Base-by-base conservation (phyloP, 257 asterid species). In the Gardenia jasminoides region DNA sequence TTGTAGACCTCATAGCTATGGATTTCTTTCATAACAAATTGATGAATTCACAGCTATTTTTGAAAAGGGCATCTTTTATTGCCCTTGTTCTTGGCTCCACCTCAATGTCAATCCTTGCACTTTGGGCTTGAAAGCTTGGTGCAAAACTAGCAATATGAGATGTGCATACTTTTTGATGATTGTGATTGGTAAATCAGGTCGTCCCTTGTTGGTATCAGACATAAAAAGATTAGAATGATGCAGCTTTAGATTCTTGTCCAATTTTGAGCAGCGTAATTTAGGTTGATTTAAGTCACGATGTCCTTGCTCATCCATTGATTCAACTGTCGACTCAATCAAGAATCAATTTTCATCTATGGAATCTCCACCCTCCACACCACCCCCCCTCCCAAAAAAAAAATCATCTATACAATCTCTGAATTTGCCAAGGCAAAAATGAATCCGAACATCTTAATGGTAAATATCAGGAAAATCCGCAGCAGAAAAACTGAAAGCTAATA, bases 21-120 rank as follows among this genome's bases (percentile, higher is more conserved):
- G 87, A 86, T 80, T 86, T 86, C 81, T 86, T 86, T 22, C 89
- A 86, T 66, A 86, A 81, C 84, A 86, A 86, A 70, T 56, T 86
- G 82, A 83, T 83, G 89, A 80, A 74, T 62, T 76, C 87, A 22
- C 84, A 79, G 15, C 16, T 24, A 48, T 69, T 52, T 36, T 79
- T 86, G 84, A 86, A 86, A 79, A 83, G 74, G 80, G 71, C 77
- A 62, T 86, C 89, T 76, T 86, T 86, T 62, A 30, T 81, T 61
- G 87, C 85, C 81, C 87, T 86, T 62, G 72, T 78, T 62, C 85
- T 86, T 72, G 89, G 89, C 48, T 86, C 89, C 46, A 79, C 81
- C 26, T 81, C 89, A 3, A 86, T 86, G 87, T 86, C 89, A 24
- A 81, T 86, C 43, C 87, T 86, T 44, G 89, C 89, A 28, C 79